Base-by-base conservation (phyloP, 495 filamentous ascomycete species). In the Parathielavia hyrcaniae region DNA sequence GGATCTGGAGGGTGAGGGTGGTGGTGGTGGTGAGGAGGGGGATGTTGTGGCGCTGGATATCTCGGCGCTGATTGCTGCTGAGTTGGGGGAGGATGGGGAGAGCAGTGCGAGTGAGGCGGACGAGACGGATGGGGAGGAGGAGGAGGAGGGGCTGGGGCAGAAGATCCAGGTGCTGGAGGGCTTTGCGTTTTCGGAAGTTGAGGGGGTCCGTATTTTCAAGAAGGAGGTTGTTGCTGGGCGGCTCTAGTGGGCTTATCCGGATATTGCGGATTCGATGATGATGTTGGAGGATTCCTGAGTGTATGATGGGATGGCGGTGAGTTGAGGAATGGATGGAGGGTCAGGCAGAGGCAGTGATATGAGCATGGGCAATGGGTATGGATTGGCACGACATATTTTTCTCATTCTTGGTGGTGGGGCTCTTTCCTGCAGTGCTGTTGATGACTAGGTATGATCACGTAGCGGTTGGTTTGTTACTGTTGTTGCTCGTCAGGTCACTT, bases 181-280 rank as follows among this genome's bases (percentile, higher is more conserved):
- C 9, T 58, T 76, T 20, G 64, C 63, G 23, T 79, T 78, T 59
- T 75, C 69, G 50, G 77, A 81, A 45, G 67, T 80, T n/a, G 64
- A 55, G 47, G 74, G 71, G 1, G 67, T 81, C 8, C 67, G 70
- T 51, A 80, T 81, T 47, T 81, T 79, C 26, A 69, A 76, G 67
- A 79, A 78, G 64, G 77, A 81, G 59, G 60, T 80, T 23, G 60
- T 69, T 12, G 59, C 30, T 39, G 77, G 77, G 2, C 59, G 71
- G 5, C 55, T 77, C 2, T 77, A 49, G 26, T 12, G 48, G 34
- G 34, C 26, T 30, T 3, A 20, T n/a, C n/a, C n/a, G n/a, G n/a
- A n/a, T n/a, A n/a, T 16, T 11, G 17, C 13, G 30, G 32, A n/a
- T n/a, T n/a, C n/a, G n/a, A n/a, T n/a, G n/a, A n/a, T n/a, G n/a